Evolutionary conservation across 148 eudicot genomes (phyloP).

Genomic region (Chenopodium quinoa): DNA sequence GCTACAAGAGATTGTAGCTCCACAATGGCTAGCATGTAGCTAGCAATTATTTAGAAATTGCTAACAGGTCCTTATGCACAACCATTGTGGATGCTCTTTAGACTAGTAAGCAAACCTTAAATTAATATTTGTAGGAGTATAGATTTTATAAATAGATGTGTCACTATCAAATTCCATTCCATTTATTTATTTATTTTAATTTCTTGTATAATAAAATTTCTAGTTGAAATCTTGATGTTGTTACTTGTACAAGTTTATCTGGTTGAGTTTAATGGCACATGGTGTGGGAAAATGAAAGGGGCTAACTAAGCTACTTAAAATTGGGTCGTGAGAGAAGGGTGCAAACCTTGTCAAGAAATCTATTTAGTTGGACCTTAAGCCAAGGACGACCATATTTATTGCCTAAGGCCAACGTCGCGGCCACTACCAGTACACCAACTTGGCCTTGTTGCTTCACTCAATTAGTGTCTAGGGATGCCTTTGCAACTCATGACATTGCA

Average conservation of each 20-base stretch:
- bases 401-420: not conserved
- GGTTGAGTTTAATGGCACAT: constrained; percentile 13
- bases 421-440: not conserved
- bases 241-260: not conserved
- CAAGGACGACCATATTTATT: constrained; percentile 1
- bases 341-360: constrained; percentile 13
- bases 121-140: no score
- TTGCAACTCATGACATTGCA: not conserved
- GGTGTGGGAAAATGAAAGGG: constrained; percentile 23
- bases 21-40: no score
- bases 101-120: no score
- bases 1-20: no score
- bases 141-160: not conserved
- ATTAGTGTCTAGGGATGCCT: constrained; percentile 4
- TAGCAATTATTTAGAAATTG: no score
- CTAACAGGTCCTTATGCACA: no score
- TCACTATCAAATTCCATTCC: not conserved
- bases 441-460: constrained; percentile 9
- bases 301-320: not conserved
- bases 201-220: no score
- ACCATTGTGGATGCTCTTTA: no score
- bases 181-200: no score
- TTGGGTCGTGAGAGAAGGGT: not conserved
- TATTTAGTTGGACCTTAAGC: constrained; percentile 2
- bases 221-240: not conserved